These are phyloP conservation scores for Herpetomonas samuelpessoai DNA, from an alignment of 208 protist species.

Conservation along the genomic window DNA sequence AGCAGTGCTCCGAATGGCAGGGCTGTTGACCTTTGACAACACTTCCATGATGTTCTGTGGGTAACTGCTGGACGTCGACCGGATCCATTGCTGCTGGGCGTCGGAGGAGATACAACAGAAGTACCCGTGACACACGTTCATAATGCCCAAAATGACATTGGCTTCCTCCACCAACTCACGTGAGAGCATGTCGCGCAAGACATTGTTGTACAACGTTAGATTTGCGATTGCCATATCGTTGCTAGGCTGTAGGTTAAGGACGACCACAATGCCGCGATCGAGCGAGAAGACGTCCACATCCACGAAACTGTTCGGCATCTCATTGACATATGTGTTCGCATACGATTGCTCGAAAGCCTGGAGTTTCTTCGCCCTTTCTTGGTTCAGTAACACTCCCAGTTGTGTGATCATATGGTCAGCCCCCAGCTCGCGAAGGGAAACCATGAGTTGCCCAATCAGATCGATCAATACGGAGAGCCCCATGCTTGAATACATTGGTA, in stretches of 20 bases:
- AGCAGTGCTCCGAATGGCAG: slow-evolving; percentile 33
- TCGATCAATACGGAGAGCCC: slow-evolving; percentile 76
- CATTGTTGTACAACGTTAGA: slow-evolving; percentile 48
- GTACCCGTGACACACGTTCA: slow-evolving; percentile 56
- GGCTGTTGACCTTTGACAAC: slow-evolving; percentile 22
- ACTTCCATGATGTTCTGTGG: slow-evolving; percentile 38
- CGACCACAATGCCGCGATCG: slow-evolving; percentile 57
- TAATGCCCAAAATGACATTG: slow-evolving; percentile 52
- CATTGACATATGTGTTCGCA: slow-evolving; percentile 42
- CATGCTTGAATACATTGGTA: slow-evolving; percentile 69
- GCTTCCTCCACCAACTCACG: slow-evolving; percentile 54
- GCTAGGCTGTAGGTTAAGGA: slow-evolving; percentile 43
- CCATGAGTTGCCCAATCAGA: slow-evolving; percentile 29
- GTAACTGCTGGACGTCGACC: slow-evolving; percentile 34
- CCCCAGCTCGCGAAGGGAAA: slow-evolving; percentile 16
- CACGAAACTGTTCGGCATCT: slow-evolving; percentile 51
- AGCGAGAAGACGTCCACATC: slow-evolving; percentile 87
- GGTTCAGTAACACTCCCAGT: slow-evolving; percentile 39
- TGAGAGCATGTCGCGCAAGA: slow-evolving; percentile 55
- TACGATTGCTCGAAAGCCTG: slow-evolving; percentile 73
- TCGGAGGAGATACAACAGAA: slow-evolving; percentile 42
- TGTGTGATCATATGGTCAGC: slow-evolving; percentile 18
- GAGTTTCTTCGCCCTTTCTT: slow-evolving; percentile 32
- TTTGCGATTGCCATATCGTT: slow-evolving; percentile 29
- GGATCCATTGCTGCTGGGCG: slow-evolving; percentile 39